Evolutionary conservation across 495 filamentous ascomycete species (phyloP).

Genomic region (Xylaria intraflava): DNA sequence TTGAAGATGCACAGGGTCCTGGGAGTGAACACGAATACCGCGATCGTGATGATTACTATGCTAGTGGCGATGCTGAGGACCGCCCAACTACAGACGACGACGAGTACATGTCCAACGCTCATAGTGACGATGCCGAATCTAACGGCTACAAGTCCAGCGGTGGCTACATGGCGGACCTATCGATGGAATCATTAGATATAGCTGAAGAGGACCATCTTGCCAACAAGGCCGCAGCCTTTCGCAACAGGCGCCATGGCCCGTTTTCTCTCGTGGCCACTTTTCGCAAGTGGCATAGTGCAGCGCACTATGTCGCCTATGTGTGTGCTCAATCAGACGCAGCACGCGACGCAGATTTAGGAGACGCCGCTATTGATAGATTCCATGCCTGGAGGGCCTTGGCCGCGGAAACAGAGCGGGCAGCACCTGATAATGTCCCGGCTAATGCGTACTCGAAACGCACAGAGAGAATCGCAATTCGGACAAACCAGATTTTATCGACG

Average conservation of each 20-base stretch:
- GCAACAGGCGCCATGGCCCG: constrained; percentile 17
- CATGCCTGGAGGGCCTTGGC: constrained; percentile 18
- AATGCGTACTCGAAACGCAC: constrained; percentile 26
- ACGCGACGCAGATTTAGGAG: constrained; percentile 20
- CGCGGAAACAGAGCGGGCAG: constrained; percentile 10
- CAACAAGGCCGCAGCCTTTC: constrained; percentile 20
- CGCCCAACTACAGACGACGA: neutral
- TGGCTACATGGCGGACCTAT: neutral
- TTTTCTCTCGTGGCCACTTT: constrained; percentile 19
- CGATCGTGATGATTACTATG: constrained; percentile 9
- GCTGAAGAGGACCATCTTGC: constrained; percentile 11
- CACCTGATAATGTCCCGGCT: constrained; percentile 13
- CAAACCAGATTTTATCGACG: constrained; percentile 17
- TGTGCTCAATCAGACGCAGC: constrained; percentile 21
- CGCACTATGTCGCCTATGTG: constrained; percentile 17
- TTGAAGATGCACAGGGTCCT: constrained; percentile 30
- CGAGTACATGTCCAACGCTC: constrained; percentile 1
- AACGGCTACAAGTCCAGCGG: neutral
- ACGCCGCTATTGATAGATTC: constrained; percentile 16
- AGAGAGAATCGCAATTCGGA: constrained; percentile 20
- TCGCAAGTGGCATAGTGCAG: constrained; percentile 22
- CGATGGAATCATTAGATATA: neutral
- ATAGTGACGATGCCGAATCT: constrained; percentile 1
- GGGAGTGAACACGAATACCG: constrained; percentile 11
- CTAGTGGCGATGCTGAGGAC: constrained; percentile 3